Conservation (phyloP, 208 protist species). For the Herpetomonas tarakana region DNA sequence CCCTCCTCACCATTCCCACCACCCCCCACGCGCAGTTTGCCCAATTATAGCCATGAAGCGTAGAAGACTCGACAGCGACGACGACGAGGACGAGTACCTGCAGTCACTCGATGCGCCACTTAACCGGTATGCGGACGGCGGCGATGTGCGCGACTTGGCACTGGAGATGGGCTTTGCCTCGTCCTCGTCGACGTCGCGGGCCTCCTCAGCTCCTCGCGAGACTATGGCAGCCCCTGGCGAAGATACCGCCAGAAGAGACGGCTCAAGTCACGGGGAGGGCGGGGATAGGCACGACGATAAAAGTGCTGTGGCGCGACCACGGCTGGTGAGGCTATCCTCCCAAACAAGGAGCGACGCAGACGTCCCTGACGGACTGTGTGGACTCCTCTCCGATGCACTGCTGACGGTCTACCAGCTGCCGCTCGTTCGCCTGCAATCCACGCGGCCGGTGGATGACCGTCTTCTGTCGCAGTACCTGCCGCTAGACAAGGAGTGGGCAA, state of each 20-base stretch:
- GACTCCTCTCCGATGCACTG: slow-evolving; percentile 54
- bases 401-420: slow-evolving; percentile 45
- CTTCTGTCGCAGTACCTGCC: slow-evolving; percentile 77
- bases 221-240: neutral
- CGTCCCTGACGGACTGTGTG: slow-evolving; percentile 48
- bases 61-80: slow-evolving; percentile 67
- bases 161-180: slow-evolving; percentile 28
- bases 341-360: slow-evolving; percentile 32
- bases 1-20: too few relatives aligned
- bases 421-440: slow-evolving; percentile 32
- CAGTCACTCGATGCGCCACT: slow-evolving; percentile 20
- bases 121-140: slow-evolving; percentile 23
- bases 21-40: too few relatives aligned
- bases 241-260: neutral
- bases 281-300: too few relatives aligned
- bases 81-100: slow-evolving; percentile 71
- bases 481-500: too few relatives aligned
- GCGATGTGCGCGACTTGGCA: slow-evolving; percentile 17
- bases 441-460: slow-evolving; percentile 38
- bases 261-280: neutral
- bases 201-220: neutral
- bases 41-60: slow-evolving; percentile 75
- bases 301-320: too few relatives aligned
- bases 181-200: slow-evolving; percentile 8
- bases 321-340: neutral